Evolutionary conservation across 176 grass and related monocot species (phyloP).

Genomic region (Saccharum officinarum): DNA sequence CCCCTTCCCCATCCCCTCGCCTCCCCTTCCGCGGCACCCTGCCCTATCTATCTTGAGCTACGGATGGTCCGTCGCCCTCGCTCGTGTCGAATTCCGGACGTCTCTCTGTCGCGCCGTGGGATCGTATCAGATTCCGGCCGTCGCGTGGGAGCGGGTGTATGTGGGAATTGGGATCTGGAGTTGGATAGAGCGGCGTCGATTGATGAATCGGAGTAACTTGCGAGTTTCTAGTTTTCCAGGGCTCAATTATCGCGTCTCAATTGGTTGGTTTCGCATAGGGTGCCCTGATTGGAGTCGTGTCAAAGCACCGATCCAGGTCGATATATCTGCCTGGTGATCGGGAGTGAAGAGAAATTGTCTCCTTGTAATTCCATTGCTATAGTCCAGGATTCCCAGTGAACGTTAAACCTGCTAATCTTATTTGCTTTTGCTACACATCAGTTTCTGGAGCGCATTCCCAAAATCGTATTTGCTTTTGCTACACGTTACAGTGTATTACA

Average conservation of each 20-base stretch:
- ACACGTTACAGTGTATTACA: not conserved
- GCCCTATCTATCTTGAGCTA: not conserved
- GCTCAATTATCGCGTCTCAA: not conserved
- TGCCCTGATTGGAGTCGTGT: not conserved
- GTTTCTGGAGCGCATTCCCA: not conserved
- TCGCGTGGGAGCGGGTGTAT: not conserved
- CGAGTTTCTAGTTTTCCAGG: not conserved
- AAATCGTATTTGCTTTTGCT: not conserved
- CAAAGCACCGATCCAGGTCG: not conserved
- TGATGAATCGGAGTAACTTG: not conserved
- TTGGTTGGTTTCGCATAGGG: not conserved
- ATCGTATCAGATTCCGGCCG: slow-evolving; percentile 32
- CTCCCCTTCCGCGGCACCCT: not conserved
- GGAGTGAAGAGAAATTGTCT: not conserved
- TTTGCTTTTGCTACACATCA: too few relatives aligned
- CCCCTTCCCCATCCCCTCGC: not conserved
- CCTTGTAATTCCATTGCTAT: not conserved
- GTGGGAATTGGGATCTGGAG: slow-evolving; percentile 18
- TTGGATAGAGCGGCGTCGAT: not conserved
- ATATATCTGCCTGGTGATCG: not conserved
- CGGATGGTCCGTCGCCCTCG: not conserved
- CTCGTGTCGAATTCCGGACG: not conserved
- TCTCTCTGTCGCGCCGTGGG: not conserved
- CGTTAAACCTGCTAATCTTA: not conserved
- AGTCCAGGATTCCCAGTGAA: not conserved